Conservation (phyloP, 2,329 filamentous ascomycete species). For the Talaromyces sp. region DNA sequence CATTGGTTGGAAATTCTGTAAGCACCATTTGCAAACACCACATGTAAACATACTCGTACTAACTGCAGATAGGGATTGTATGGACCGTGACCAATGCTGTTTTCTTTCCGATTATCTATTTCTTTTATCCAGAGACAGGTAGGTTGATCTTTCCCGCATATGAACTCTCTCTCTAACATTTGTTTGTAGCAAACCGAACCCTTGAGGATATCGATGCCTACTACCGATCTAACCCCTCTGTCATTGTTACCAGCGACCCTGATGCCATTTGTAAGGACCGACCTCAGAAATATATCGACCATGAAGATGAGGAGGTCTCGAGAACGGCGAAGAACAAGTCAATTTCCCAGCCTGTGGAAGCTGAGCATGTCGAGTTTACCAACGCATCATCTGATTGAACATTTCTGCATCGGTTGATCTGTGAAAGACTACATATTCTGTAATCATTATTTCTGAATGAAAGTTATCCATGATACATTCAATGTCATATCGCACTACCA, state of each 20-base stretch:
- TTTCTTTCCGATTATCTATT: constrained; percentile 54
- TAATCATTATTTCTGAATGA: too few relatives aligned
- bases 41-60: neutral
- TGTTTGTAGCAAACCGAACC: constrained; percentile 25
- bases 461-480: too few relatives aligned
- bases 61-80: constrained; percentile 38
- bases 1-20: constrained; percentile 45
- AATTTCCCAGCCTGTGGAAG: neutral
- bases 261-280: constrained; percentile 51
- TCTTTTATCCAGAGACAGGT: constrained; percentile 41
- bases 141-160: neutral
- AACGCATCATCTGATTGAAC: too few relatives aligned
- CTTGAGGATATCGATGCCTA: constrained; percentile 42
- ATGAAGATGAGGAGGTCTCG: constrained; percentile 44
- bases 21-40: neutral
- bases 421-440: too few relatives aligned
- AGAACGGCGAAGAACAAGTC: constrained; percentile 17
- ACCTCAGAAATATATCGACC: constrained; percentile 53
- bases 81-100: constrained; percentile 49
- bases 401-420: too few relatives aligned
- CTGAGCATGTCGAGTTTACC: constrained; percentile 8
- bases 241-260: constrained; percentile 54
- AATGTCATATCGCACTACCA: too few relatives aligned
- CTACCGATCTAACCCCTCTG: constrained; percentile 39
- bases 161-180: neutral